These are phyloP conservation scores for Pseudotsuga menziesii DNA, from an alignment of 75 land plant genomes.

Conservation along the genomic window DNA sequence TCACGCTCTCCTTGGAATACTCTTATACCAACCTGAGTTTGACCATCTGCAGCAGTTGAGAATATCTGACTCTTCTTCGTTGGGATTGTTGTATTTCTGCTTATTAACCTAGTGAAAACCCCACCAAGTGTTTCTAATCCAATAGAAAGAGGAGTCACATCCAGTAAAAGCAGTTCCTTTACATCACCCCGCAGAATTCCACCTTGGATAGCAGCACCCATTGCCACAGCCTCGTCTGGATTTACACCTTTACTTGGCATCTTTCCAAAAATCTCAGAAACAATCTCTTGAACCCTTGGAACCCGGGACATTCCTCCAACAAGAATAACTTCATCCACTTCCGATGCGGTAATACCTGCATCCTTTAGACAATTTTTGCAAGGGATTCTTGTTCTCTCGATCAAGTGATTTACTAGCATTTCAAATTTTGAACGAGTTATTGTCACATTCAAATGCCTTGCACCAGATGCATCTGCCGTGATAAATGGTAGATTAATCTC, in stretches of 20 bases:
- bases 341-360: slow-evolving; percentile 5
- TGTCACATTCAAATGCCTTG: slow-evolving; percentile 21
- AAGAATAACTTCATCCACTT: slow-evolving; percentile 15
- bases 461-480: slow-evolving; percentile 15
- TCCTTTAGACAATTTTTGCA: slow-evolving; percentile 18
- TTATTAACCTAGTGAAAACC: slow-evolving; percentile 15
- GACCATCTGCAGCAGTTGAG: slow-evolving; percentile 21
- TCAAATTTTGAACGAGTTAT: slow-evolving; percentile 16
- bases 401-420: slow-evolving; percentile 6
- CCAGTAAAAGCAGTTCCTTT: slow-evolving; percentile 12
- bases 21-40: neutral
- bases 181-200: slow-evolving; percentile 21
- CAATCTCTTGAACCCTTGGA: slow-evolving; percentile 19
- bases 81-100: slow-evolving; percentile 18
- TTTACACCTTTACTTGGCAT: slow-evolving; percentile 18
- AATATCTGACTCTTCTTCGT: slow-evolving; percentile 23
- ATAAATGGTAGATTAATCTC: slow-evolving; percentile 18
- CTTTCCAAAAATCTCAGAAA: slow-evolving; percentile 11
- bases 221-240: slow-evolving; percentile 15
- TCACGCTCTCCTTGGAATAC: too few relatives aligned
- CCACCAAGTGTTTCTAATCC: slow-evolving; percentile 22
- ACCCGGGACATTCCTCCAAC: slow-evolving; percentile 21
- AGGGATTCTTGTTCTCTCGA: slow-evolving; percentile 13
- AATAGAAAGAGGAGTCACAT: slow-evolving; percentile 18
- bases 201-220: slow-evolving; percentile 25